These are phyloP conservation scores for Abelmoschus esculentus DNA, from an alignment of 345 rosid species.

Conservation along the genomic window DNA sequence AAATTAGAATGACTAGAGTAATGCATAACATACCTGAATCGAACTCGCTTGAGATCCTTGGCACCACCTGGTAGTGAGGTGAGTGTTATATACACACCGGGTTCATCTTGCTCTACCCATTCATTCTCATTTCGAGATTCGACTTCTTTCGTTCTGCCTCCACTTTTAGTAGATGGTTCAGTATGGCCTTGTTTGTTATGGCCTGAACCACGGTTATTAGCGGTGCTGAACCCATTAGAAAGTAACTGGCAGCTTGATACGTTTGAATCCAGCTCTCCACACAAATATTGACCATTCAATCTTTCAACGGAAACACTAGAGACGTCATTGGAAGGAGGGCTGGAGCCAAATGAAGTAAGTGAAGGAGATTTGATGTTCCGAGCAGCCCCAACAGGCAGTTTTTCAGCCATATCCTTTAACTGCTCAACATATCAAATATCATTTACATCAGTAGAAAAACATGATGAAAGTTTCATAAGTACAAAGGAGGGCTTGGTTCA, in stretches of 20 bases:
- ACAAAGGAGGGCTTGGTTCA: background rate
- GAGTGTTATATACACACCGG: conserved; percentile 92
- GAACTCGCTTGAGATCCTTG: conserved; percentile 95
- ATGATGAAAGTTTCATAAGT: background rate
- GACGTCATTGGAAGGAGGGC: conserved; percentile 42
- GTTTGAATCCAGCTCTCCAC: conserved; percentile 40
- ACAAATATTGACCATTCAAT: conserved; percentile 25
- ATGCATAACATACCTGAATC: conserved; percentile 64
- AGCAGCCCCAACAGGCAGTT: conserved; percentile 60
- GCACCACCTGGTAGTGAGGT: conserved; percentile 77
- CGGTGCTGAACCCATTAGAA: conserved; percentile 49
- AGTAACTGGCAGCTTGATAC: conserved; percentile 33
- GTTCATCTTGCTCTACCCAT: conserved; percentile 98
- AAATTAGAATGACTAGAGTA: background rate
- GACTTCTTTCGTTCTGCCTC: conserved; percentile 50
- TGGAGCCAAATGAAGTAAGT: conserved; percentile 47
- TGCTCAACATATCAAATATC: conserved; percentile 21
- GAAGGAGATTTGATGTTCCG: conserved; percentile 45
- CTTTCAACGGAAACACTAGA: conserved; percentile 39
- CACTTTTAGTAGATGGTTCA: conserved; percentile 55
- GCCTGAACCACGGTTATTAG: conserved; percentile 33
- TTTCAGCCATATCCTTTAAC: conserved; percentile 93
- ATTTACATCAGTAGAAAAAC: conserved; percentile 18
- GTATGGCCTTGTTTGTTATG: conserved; percentile 45
- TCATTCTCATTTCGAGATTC: conserved; percentile 59